phyloP scores from a whole-genome alignment of 73 alveolate genomes.

The Paramecium biaurelia region DNA sequence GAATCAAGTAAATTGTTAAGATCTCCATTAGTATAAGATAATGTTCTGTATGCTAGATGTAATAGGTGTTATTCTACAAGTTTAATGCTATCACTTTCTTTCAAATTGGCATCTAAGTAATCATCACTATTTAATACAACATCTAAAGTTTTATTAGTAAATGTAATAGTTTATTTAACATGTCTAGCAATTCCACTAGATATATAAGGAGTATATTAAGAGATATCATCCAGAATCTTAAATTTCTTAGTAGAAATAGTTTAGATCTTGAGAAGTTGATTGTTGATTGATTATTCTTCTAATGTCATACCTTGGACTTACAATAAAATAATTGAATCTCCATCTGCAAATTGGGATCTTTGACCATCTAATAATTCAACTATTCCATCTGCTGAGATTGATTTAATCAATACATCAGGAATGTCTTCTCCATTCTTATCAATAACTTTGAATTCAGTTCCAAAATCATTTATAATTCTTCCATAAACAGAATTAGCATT shows the following conservation, averaged over 20 bases:
- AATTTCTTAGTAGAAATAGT: constrained; percentile 69
- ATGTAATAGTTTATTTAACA: constrained; percentile 60
- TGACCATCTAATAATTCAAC: constrained; percentile 66
- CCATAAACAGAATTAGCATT: constrained; percentile 89
- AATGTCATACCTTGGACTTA: constrained; percentile 68
- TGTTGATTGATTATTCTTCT: constrained; percentile 65
- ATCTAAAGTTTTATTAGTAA: constrained; percentile 66
- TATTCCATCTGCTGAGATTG: constrained; percentile 68
- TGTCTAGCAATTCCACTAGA: constrained; percentile 74
- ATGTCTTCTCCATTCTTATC: constrained; percentile 94
- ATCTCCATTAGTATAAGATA: constrained; percentile 50
- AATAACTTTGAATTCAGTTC: constrained; percentile 79
- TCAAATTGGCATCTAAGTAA: constrained; percentile 66
- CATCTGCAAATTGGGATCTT: constrained; percentile 75
- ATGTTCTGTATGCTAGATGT: constrained; percentile 70
- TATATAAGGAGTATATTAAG: constrained; percentile 61
- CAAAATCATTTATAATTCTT: constrained; percentile 90
- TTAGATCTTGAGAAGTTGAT: constrained; percentile 70
- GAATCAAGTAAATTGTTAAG: neutral
- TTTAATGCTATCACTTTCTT: constrained; percentile 74
- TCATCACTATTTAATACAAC: constrained; percentile 24
- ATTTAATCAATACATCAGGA: constrained; percentile 75
- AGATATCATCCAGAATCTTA: constrained; percentile 73
- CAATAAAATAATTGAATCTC: constrained; percentile 67
- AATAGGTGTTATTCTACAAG: constrained; percentile 52